These are phyloP conservation scores for Strobilomyces dryophilus DNA, from an alignment of 768 basidiomycete species.

Conservation along the genomic window DNA sequence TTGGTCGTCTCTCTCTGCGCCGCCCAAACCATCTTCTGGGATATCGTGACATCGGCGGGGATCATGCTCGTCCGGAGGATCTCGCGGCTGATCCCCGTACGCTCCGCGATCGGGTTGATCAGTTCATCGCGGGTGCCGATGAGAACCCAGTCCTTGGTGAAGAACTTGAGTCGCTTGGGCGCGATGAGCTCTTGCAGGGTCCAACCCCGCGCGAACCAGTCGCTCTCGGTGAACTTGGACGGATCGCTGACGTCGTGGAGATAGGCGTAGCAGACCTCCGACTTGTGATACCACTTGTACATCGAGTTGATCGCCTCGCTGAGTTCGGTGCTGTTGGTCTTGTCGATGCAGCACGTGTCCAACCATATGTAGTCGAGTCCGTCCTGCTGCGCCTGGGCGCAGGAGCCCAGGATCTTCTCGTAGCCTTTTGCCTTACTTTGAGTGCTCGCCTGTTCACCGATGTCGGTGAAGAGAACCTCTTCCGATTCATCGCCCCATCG, in stretches of 20 bases:
- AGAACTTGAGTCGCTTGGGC: slow-evolving; percentile 25
- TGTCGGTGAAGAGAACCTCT: slow-evolving; percentile 24
- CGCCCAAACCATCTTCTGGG: slow-evolving; percentile 29
- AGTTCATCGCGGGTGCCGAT: slow-evolving; percentile 16
- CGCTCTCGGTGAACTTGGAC: slow-evolving; percentile 16
- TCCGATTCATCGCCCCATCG: slow-evolving; percentile 21
- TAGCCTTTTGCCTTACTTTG: slow-evolving; percentile 17
- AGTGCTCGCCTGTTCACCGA: slow-evolving; percentile 10
- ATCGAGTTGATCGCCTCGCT: slow-evolving; percentile 30
- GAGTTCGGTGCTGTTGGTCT: slow-evolving; percentile 25
- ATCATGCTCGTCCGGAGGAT: slow-evolving; percentile 14
- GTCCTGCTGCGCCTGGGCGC: slow-evolving; percentile 16
- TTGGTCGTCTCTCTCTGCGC: slow-evolving; percentile 18
- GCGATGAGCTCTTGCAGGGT: slow-evolving; percentile 31
- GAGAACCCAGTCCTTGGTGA: slow-evolving; percentile 21
- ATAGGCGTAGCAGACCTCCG: slow-evolving; percentile 27
- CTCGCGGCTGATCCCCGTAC: slow-evolving; percentile 14
- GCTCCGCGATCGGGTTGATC: slow-evolving; percentile 8
- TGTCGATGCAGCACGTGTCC: slow-evolving; percentile 34
- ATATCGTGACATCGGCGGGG: slow-evolving; percentile 13
- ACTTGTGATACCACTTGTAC: slow-evolving; percentile 31
- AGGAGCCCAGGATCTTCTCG: slow-evolving; percentile 20
- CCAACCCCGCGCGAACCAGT: slow-evolving; percentile 32
- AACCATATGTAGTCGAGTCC: slow-evolving; percentile 25
- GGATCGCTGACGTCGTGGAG: slow-evolving; percentile 21